A percentile compares a stretch with the other conserved stretches of the same genome.
Evolutionary conservation across 2,329 filamentous ascomycete species (phyloP).

Genomic region (Xylaria hypoxylon): DNA sequence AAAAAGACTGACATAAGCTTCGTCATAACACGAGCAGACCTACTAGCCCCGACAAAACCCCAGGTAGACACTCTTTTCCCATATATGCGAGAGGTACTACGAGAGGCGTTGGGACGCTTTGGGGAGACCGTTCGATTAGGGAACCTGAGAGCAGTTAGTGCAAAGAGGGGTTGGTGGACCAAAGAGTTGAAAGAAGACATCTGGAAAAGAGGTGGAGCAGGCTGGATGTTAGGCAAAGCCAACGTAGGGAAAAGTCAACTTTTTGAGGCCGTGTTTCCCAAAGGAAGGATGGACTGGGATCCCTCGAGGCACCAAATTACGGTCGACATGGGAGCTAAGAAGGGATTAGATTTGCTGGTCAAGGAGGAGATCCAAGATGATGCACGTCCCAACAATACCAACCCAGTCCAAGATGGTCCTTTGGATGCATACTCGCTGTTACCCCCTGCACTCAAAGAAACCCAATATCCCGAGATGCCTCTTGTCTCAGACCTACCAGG

Average conservation of each 20-base stretch:
- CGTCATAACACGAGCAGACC: constrained; percentile 87
- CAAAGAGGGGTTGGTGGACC: constrained; percentile 91
- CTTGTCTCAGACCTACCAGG: constrained; percentile 88
- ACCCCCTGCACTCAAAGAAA: constrained; percentile 79
- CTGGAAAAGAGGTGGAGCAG: constrained; percentile 82
- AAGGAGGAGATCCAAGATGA: background rate
- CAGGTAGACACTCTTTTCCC: constrained; percentile 90
- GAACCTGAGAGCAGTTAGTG: constrained; percentile 87
- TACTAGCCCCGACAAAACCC: constrained; percentile 84
- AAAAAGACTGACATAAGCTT: constrained; percentile 85
- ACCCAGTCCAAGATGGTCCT: constrained; percentile 41
- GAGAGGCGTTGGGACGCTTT: constrained; percentile 76
- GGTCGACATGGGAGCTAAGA: constrained; percentile 47
- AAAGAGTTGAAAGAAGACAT: constrained; percentile 87
- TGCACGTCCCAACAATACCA: constrained; percentile 38
- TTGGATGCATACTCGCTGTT: constrained; percentile 69
- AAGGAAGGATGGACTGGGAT: constrained; percentile 66
- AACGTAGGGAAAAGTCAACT: constrained; percentile 97
- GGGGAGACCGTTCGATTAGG: constrained; percentile 82
- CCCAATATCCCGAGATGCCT: constrained; percentile 84
- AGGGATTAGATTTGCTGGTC: constrained; percentile 2
- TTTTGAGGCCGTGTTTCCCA: constrained; percentile 88
- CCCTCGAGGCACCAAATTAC: constrained; percentile 54
- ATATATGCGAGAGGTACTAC: constrained; percentile 80
- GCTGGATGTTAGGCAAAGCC: constrained; percentile 97